Evolutionary conservation across 148 eudicot genomes (phyloP), one percentile per base, ranked within the genome.

Genomic region (Beta vulgaris): DNA sequence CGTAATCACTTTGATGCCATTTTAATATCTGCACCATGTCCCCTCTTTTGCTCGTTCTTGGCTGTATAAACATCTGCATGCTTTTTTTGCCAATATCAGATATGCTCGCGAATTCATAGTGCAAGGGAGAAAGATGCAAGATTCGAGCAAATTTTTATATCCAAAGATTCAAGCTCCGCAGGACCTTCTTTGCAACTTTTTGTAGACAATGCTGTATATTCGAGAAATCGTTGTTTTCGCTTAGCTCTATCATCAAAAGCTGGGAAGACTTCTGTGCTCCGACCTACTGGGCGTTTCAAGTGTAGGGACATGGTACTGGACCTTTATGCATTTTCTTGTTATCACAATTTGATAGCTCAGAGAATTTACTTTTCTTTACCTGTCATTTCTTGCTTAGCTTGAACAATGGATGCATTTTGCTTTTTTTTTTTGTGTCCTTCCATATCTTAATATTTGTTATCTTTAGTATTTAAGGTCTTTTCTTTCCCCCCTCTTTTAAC

Each of bases 181-280:
- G 90, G 73, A 75, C 67, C 75, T 53, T 74, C 87, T 25, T 61
- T 77, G 77, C 93, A 89, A 54, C 87, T 89, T 72, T 95, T 95
- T 82, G 90, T 95, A 48, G 98, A 95, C 78, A 91, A 82, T 78
- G 99, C 99, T 78, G 99, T 95, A 60, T 95, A 95, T 81, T 76
- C 98, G n/a, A 88, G 99, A 83, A 95, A 95, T 74, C 98, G 99
- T 71, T 89, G 93, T 81, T 95, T 95, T 75, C 96, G 98, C 64
- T 84, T 95, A 63, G 90, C 87, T 77, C 84, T 95, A 32, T 95
- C 99, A 51, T 92, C 97, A 68, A 95, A 95, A 91, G 98, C 99
- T 51, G 98, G 99, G 83, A 95, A 92, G 79, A 88, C 64, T 68
- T 89, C 91, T 72, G 75, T 92, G 78, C 99, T 95, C 87, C 68